Evolutionary conservation across 78 protist species (phyloP).

Genomic region (Planoprotostelium fungivorum): DNA sequence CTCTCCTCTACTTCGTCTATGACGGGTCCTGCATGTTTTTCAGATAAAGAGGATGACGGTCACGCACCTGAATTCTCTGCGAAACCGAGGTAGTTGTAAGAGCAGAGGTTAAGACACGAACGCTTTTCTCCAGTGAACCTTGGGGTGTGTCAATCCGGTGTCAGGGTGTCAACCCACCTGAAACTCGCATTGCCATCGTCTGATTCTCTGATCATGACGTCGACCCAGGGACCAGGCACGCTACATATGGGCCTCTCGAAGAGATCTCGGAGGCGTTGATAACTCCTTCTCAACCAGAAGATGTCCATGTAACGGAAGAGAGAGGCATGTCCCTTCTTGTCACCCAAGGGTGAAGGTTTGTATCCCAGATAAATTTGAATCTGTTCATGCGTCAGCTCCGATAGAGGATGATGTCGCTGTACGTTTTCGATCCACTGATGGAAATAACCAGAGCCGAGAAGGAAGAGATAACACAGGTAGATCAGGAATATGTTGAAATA

Average conservation of each 20-base stretch:
- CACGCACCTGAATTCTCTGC: too few relatives aligned
- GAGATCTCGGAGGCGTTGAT: slow-evolving; percentile 81
- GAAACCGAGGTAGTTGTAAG: slow-evolving; percentile 98
- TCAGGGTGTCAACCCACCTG: neutral
- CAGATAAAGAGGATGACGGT: too few relatives aligned
- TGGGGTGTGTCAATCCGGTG: neutral
- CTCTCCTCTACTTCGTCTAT: slow-evolving; percentile 42
- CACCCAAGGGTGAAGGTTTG: neutral
- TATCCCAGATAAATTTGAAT: neutral
- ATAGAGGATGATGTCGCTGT: too few relatives aligned
- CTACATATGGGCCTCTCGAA: slow-evolving; percentile 89
- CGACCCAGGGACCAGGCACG: slow-evolving; percentile 78
- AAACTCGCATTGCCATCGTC: neutral
- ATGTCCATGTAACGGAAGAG: slow-evolving; percentile 77
- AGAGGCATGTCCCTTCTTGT: slow-evolving; percentile 71
- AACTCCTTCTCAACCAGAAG: slow-evolving; percentile 87
- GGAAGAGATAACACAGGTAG: neutral
- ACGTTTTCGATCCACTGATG: neutral
- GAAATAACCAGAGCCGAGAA: neutral
- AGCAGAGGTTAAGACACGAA: slow-evolving; percentile 85
- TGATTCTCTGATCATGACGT: slow-evolving; percentile 61
- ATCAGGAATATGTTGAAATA: neutral
- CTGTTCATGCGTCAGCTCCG: neutral
- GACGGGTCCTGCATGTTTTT: slow-evolving; percentile 54
- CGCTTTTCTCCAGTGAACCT: slow-evolving; percentile 27